Conservation (phyloP, 176 grass and related monocot genomes). For the Olyra latifolia region DNA sequence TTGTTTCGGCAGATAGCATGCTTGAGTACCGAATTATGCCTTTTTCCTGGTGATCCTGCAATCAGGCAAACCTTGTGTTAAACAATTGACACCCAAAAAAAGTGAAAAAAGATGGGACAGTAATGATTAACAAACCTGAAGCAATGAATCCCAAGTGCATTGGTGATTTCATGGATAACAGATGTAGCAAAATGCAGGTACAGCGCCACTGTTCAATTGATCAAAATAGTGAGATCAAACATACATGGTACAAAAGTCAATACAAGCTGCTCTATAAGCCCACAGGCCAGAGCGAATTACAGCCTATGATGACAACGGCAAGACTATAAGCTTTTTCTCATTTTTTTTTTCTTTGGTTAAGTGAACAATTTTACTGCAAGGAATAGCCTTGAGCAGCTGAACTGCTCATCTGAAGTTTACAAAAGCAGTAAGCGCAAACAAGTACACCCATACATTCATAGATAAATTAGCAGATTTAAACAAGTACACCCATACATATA, state of each 20-base stretch:
- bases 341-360: not conserved
- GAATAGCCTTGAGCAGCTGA: not conserved
- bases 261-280: not conserved
- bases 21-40: constrained; percentile 45
- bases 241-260: not conserved
- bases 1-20: constrained; percentile 19
- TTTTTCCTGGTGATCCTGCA: constrained; percentile 95
- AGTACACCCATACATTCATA: constrained; percentile 2
- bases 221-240: constrained; percentile 1
- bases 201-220: constrained; percentile 61
- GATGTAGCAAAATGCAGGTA: constrained; percentile 99
- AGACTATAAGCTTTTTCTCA: not conserved
- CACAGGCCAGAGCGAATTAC: not conserved
- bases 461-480: not conserved
- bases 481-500: too few species aligned
- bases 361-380: not conserved
- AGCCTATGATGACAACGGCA: not conserved
- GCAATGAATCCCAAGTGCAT: constrained; percentile 90
- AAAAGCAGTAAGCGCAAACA: not conserved
- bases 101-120: not conserved
- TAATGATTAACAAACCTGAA: constrained; percentile 62
- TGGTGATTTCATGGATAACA: constrained; percentile 94
- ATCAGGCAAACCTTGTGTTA: constrained; percentile 22
- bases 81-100: constrained; percentile 1
- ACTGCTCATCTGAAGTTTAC: constrained; percentile 1